Evolutionary conservation across 202 grass and related monocot genomes (phyloP), one percentile per base, ranked within the genome.

Genomic region (Setaria italica): DNA sequence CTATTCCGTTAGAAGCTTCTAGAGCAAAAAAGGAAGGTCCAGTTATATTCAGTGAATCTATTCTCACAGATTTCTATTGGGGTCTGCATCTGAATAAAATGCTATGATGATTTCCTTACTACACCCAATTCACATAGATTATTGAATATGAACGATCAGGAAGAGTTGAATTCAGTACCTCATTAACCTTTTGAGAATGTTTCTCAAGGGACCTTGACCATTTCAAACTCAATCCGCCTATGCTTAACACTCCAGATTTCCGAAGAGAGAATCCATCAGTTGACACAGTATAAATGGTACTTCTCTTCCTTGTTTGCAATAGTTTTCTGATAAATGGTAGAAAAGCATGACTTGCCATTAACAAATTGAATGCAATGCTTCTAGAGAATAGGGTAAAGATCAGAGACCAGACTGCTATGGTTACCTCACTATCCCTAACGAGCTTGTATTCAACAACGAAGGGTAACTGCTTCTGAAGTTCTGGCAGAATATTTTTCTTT

Each of bases 181-280:
- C 56, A 67, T 88, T 89, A 63, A 88, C 83, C 80, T 90, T 94
- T 90, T 93, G 93, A 80, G 94, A 97, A 67, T 73, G 81, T 35
- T 91, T 89, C 79, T 97, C 92, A 89, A 97, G 85, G 50, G 94
- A 97, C 82, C 97, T 89, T 79, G 94, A 96, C 97, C 97, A 99
- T 91, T 99, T 96, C 89, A 99, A 87, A 88, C 78, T 94, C 79
- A 88, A 91, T 59, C 85, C 87, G 49, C 89, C 83, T 78, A 90
- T 67, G 43, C 82, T 80, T 85, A 89, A 74, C 43, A 91, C 83
- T 2, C 87, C 90, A 94, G 90, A 84, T 92, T 99, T 99, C 32
- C 90, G 72, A 59, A 96, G 71, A 80, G 96, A 96, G 82, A 94
- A 99, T 57, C 96, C 96, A 82, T 91, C 70, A 92, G 81, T 96